These are phyloP conservation scores for Talaromyces islandicus DNA, from an alignment of 2,329 filamentous ascomycete species.

Conservation along the genomic window DNA sequence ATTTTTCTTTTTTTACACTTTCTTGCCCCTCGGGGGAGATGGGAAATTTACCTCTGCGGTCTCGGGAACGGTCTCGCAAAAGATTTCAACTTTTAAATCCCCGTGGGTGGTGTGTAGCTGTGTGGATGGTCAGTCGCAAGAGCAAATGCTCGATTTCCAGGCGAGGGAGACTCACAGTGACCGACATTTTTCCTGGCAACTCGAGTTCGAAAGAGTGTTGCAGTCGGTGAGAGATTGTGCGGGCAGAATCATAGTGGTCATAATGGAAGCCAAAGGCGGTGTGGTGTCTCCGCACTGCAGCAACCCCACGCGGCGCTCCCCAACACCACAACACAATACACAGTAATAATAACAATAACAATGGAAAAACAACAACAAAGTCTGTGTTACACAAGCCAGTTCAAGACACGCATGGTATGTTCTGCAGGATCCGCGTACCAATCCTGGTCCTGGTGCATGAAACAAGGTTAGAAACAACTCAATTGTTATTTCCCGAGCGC, in stretches of 20 bases:
- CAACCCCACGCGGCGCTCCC: background rate
- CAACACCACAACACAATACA: background rate
- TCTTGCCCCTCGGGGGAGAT: background rate
- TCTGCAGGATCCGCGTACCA: too few species aligned
- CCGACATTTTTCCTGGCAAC: background rate
- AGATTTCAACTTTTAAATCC: conserved; percentile 90
- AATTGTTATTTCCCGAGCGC: too few species aligned
- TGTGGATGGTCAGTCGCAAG: background rate
- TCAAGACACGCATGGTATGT: too few species aligned
- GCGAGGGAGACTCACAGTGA: conserved; percentile 1
- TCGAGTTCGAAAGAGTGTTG: background rate
- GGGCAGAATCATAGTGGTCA: conserved; percentile 2
- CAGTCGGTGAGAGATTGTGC: background rate
- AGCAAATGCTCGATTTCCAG: background rate
- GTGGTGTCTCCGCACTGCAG: conserved; percentile 1
- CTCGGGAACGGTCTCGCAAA: conserved; percentile 90
- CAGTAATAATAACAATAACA: background rate
- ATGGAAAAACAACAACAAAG: background rate
- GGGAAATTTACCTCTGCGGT: conserved; percentile 64
- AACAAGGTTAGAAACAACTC: too few species aligned
- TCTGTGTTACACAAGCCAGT: too few species aligned
- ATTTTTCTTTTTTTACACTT: too few species aligned
- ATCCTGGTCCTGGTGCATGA: too few species aligned
- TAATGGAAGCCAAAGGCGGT: background rate
- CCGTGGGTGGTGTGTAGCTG: conserved; percentile 79